Percentiles rank a stretch among this genome's conserved stretches.
Evolutionary conservation across 2,329 filamentous ascomycete species (phyloP).

Genomic region (Pyricularia grisea): DNA sequence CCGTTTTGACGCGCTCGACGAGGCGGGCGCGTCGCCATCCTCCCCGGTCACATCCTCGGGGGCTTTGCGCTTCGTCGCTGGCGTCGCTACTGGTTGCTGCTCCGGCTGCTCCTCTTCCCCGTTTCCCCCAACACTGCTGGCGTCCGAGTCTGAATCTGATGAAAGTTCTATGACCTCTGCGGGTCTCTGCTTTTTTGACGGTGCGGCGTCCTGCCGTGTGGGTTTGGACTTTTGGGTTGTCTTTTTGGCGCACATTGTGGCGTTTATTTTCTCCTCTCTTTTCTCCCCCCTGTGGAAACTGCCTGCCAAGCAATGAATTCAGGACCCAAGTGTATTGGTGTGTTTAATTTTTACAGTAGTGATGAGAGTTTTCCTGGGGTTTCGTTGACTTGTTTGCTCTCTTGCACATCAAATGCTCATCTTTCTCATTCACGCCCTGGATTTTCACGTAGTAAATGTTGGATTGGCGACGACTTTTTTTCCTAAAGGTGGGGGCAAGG

Average conservation of each 20-base stretch:
- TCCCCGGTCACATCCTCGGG: neutral
- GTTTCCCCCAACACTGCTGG: neutral
- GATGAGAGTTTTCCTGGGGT: neutral
- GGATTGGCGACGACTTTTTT: neutral
- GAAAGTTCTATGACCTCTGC: slow-evolving; percentile 2
- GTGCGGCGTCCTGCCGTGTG: neutral
- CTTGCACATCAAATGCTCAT: neutral
- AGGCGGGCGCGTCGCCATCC: neutral
- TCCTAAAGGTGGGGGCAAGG: neutral
- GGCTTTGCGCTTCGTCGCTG: neutral
- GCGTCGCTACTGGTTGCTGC: neutral
- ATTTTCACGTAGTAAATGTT: neutral
- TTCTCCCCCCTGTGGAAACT: no score
- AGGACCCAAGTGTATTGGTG: no score
- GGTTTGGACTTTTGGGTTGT: neutral
- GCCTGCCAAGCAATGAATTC: no score
- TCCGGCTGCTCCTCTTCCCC: neutral
- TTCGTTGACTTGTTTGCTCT: neutral
- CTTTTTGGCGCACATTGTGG: neutral
- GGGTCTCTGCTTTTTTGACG: neutral
- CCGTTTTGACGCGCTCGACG: slow-evolving; percentile 6
- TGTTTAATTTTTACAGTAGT: neutral
- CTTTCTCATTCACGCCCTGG: neutral
- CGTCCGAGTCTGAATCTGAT: slow-evolving; percentile 2
- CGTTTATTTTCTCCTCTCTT: neutral